Evolutionary conservation across 75 land plant genomes (phyloP).

Genomic region (Chamaecyparis obtusa): DNA sequence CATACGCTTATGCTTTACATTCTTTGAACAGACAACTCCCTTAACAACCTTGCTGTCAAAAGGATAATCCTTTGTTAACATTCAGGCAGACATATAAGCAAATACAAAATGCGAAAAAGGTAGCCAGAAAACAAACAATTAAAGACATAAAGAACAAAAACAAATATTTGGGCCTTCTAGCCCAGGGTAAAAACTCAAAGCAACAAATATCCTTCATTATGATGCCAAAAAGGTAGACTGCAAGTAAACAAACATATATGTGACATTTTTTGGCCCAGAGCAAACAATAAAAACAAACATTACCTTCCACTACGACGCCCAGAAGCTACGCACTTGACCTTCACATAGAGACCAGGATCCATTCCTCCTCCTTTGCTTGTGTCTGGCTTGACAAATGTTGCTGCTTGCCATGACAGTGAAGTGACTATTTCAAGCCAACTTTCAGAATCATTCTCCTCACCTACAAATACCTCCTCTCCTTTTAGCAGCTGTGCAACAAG

Average conservation of each 20-base stretch:
- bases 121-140: neutral
- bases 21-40: constrained; percentile 93
- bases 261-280: neutral
- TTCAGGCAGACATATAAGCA: neutral
- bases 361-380: constrained; percentile 87
- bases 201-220: constrained; percentile 54
- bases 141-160: neutral
- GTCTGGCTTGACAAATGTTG: constrained; percentile 81
- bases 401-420: constrained; percentile 83
- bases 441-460: constrained; percentile 21
- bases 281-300: neutral
- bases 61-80: constrained; percentile 3
- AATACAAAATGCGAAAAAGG: neutral
- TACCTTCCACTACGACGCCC: constrained; percentile 81
- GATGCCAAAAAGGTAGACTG: constrained; percentile 22
- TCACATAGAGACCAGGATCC: constrained; percentile 95
- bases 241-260: neutral
- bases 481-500: constrained; percentile 82
- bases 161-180: neutral
- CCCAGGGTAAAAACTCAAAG: neutral
- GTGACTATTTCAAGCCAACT: constrained; percentile 80
- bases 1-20: constrained; percentile 92
- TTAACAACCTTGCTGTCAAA: constrained; percentile 68
- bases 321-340: constrained; percentile 83
- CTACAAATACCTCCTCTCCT: constrained; percentile 36